Base-by-base conservation (phyloP, 169 alveolate species). In the Theileria sp. region DNA sequence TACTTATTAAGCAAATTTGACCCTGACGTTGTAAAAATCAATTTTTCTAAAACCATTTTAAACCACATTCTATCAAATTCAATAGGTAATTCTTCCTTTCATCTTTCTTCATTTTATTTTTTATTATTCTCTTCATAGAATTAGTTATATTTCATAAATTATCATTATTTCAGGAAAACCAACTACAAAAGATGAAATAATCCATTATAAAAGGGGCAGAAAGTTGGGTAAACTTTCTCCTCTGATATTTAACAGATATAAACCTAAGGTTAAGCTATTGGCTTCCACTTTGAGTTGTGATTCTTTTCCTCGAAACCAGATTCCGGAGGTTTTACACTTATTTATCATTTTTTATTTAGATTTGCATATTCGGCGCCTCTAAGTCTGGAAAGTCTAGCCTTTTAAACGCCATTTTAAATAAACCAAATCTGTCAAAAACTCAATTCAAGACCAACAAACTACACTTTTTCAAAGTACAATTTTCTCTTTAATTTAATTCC, bases 331-430 rank as follows among this genome's bases (percentile, higher is more conserved):
- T 19, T 25, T 74, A 12, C 19, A 10, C 8, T 13, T 30, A 21
- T 19, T 23, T 21, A 19, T 66, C 13, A 34, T 13, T 38, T 66
- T 21, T 66, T 9, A 32, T 38, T 15, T 56, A 92, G 89, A 79
- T 92, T n/a, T 93, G 93, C 38, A 79, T 92, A 54, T 85, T 79
- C 64, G 95, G 95, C 15, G 87, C 94, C 36, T 77, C 93, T 0
- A 92, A 92, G 34, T 66, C 87, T 75, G 95, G 95, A 9, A 92
- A 92, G 75, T 92, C 95, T 19, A 77, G 91, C 19, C 79, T 92
- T 19, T 83, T 92, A 62, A 92, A 92, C 56, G 92, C 92, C 73
- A 69, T 92, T n/a, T 89, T 89, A 62, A 93, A 93, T 13, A 73
- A 88, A 17, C 76, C 69, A 65, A 88, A 88, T 54, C 74, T 85